A percentile compares a stretch with the other conserved stretches of the same genome.
These are phyloP conservation scores for Microbotryomycetes sp. DNA, from an alignment of 1,284 basidiomycete species.

Conservation along the genomic window DNA sequence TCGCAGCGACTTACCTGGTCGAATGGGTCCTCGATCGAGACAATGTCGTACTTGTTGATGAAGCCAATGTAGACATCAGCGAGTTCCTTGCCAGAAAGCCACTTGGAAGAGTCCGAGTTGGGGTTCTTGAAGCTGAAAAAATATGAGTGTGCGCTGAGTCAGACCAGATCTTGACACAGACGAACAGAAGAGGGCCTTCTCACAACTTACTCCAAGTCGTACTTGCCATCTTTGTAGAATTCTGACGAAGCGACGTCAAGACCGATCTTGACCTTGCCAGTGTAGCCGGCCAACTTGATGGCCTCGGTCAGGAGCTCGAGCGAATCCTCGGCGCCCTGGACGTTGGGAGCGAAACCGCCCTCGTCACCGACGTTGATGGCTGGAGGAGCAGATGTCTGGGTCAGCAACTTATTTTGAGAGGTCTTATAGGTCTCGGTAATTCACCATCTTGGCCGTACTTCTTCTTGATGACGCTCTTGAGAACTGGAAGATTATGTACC, in stretches of 20 bases:
- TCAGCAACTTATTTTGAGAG: not conserved
- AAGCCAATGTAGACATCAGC: constrained; percentile 86
- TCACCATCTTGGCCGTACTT: constrained; percentile 98
- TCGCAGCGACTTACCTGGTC: constrained; percentile 67
- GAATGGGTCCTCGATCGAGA: constrained; percentile 98
- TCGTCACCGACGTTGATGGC: constrained; percentile 99
- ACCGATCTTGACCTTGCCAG: constrained; percentile 97
- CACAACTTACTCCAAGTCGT: constrained; percentile 84
- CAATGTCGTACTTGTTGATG: constrained; percentile 87
- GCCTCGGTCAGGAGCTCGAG: constrained; percentile 93
- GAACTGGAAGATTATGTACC: constrained; percentile 37
- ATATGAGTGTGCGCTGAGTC: not conserved
- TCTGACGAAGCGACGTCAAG: constrained; percentile 99
- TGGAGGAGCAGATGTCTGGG: constrained; percentile 38
- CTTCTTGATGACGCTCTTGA: constrained; percentile 98
- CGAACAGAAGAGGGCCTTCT: constrained; percentile 31
- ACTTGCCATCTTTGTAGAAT: constrained; percentile 99
- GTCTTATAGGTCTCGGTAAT: constrained; percentile 34
- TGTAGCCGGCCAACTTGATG: constrained; percentile 96
- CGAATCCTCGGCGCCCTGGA: constrained; percentile 91
- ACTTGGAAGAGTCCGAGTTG: constrained; percentile 92
- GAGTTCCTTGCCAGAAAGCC: constrained; percentile 87
- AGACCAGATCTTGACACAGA: not conserved
- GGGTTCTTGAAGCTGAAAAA: constrained; percentile 69
- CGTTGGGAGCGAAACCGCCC: constrained; percentile 99